Base-by-base conservation (phyloP, 2,329 filamentous ascomycete genomes). In the Epicoccum sorghinum region DNA sequence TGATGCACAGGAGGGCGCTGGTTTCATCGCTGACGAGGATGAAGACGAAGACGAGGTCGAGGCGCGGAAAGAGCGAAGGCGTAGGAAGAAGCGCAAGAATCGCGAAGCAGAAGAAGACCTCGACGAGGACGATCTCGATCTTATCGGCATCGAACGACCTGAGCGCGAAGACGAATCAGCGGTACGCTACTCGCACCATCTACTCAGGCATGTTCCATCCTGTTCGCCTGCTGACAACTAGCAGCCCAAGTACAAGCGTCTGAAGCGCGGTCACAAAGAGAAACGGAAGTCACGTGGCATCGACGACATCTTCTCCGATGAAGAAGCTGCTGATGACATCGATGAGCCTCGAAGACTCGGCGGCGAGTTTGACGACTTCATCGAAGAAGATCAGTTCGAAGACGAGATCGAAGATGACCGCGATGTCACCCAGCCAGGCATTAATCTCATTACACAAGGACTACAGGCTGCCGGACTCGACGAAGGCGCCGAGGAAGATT, bases 1-100 rank as follows among this genome's bases (percentile, higher is more conserved):
- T 38, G 33, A 23, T 55, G 14, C 5, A 41, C 51, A 96, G 92
- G 85, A 96, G 61, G 90, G 90, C 47, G 92, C 96, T 79, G 93
- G 93, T 24, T 99, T 98, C 78, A 97, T 99, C 62, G 91, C 96
- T 60, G 91, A 96, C 68, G 93, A 96, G 69, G 92, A 93, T 69
- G 92, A 93, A 58, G 89, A 90, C 56, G 89, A 89, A 42, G 84
- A 87, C 43, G 86, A 87, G 29, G 85, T 89, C 47, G 88, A 83
- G 32, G 47, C 84, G 83, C 64, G 84, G 55, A 65, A 62, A 57
- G 47, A 80, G 64, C 83, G 85, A 59, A 82, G 85, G 61, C 89
- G 89, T 74, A 86, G 87, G 70, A 86, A 86, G 75, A 96, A 95
- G 79, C 88, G 91, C 64, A 87, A 91, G 68, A 77, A 84, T 38